These are phyloP conservation scores for Aureobasidium musti DNA, from an alignment of 2,329 filamentous ascomycete species.

Conservation along the genomic window DNA sequence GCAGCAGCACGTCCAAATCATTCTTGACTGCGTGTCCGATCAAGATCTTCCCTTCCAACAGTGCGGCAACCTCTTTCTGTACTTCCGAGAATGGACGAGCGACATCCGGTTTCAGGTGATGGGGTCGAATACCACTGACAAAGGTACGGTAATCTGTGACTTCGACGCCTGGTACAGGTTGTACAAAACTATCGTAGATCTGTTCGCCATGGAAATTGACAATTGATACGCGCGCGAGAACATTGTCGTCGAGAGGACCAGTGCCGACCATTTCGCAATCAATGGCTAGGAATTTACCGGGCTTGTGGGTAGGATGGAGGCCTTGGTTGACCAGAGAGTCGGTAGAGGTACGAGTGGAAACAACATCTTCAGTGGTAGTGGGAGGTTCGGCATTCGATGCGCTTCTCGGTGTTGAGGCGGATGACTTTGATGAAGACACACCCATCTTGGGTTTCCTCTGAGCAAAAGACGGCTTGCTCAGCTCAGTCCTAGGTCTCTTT, in stretches of 20 bases:
- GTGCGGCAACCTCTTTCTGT: conserved; percentile 67
- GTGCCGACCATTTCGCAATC: conserved; percentile 99
- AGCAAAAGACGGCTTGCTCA: conserved; percentile 34
- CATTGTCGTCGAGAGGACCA: conserved; percentile 66
- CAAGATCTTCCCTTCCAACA: conserved; percentile 71
- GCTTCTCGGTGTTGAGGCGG: conserved; percentile 53
- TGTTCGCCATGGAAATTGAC: conserved; percentile 94
- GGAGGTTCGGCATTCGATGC: conserved; percentile 62
- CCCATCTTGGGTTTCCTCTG: conserved; percentile 54
- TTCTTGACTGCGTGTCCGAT: conserved; percentile 84
- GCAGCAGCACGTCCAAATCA: conserved; percentile 69
- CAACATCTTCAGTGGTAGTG: conserved; percentile 62
- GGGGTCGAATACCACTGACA: conserved; percentile 77
- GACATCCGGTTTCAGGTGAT: conserved; percentile 62
- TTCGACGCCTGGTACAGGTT: conserved; percentile 60
- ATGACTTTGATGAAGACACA: conserved; percentile 38
- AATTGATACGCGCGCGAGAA: conserved; percentile 81
- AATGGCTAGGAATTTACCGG: conserved; percentile 88
- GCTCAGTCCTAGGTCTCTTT: conserved; percentile 29
- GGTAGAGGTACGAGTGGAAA: conserved; percentile 58
- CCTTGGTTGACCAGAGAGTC: conserved; percentile 50
- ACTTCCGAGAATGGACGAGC: conserved; percentile 69
- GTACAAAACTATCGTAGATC: conserved; percentile 91
- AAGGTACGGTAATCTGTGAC: conserved; percentile 90
- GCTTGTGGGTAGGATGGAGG: conserved; percentile 57